phyloP scores from a whole-genome alignment of 1,284 basidiomycete genomes.

The Ustilago vetiveriae region DNA sequence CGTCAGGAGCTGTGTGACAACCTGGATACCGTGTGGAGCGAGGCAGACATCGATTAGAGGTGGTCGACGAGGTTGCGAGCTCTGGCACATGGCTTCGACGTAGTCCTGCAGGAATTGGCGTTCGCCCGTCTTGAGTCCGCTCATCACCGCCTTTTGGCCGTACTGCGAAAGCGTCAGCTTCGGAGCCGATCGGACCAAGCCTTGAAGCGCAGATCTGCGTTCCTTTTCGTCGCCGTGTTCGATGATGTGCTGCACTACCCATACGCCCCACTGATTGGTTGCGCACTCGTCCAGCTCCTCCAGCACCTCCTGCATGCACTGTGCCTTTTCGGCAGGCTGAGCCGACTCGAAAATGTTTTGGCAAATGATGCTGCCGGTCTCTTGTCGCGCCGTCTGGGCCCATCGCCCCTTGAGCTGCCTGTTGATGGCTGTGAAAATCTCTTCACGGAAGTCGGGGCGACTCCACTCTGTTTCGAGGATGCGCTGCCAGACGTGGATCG shows the following conservation, averaged over 20 bases:
- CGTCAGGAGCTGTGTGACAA: constrained; percentile 66
- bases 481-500: constrained; percentile 62
- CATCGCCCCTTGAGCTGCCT: constrained; percentile 50
- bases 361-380: constrained; percentile 61
- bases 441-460: constrained; percentile 24
- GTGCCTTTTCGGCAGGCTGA: constrained; percentile 39
- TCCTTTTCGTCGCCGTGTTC: constrained; percentile 56
- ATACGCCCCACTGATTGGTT: constrained; percentile 64
- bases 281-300: constrained; percentile 50
- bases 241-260: constrained; percentile 65
- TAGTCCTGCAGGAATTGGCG: constrained; percentile 44
- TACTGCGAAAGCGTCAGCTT: constrained; percentile 60
- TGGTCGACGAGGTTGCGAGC: constrained; percentile 50
- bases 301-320: constrained; percentile 61
- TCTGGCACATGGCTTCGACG: constrained; percentile 52
- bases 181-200: constrained; percentile 41
- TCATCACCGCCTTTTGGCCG: constrained; percentile 64
- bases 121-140: constrained; percentile 55
- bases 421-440: constrained; percentile 55
- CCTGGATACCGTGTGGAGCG: constrained; percentile 61
- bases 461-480: constrained; percentile 54
- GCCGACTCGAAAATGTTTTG: constrained; percentile 62
- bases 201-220: constrained; percentile 40
- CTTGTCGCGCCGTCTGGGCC: constrained; percentile 54
- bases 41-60: constrained; percentile 61